Evolutionary conservation across 306 rosid species (phyloP).

Genomic region (Castanea crenata): DNA sequence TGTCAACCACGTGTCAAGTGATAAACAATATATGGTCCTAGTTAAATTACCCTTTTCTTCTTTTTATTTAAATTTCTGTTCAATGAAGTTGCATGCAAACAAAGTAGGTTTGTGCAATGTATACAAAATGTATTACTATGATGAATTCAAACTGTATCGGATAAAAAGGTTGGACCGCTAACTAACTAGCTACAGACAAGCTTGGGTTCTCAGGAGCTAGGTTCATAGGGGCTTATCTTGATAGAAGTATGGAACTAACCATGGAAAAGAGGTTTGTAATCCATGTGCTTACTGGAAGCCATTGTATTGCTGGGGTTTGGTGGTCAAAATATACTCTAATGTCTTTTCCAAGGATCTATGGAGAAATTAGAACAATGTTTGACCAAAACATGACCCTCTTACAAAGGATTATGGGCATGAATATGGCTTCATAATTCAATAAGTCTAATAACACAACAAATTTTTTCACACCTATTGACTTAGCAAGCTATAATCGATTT

Average conservation of each 20-base stretch:
- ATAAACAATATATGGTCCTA: no score
- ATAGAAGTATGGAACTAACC: background rate
- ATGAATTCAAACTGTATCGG: background rate
- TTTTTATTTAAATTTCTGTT: background rate
- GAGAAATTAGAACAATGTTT: background rate
- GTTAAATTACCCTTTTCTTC: background rate
- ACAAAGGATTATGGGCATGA: background rate
- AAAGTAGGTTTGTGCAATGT: background rate
- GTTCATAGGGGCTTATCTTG: background rate
- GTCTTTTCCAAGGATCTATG: no score
- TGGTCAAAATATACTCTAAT: background rate
- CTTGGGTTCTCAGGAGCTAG: background rate
- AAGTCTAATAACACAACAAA: no score
- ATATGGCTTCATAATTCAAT: background rate
- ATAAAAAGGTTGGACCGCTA: background rate
- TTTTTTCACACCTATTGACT: no score
- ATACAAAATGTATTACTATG: background rate
- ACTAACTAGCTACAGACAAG: background rate
- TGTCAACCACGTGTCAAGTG: no score
- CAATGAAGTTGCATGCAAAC: background rate
- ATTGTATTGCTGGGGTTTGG: slow-evolving; percentile 10
- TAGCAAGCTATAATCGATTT: no score
- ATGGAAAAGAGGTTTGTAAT: background rate
- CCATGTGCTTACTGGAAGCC: slow-evolving; percentile 1
- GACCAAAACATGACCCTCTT: slow-evolving; percentile 1